phyloP scores from a whole-genome alignment of 345 rosid species.

The Hibiscus mutabilis region DNA sequence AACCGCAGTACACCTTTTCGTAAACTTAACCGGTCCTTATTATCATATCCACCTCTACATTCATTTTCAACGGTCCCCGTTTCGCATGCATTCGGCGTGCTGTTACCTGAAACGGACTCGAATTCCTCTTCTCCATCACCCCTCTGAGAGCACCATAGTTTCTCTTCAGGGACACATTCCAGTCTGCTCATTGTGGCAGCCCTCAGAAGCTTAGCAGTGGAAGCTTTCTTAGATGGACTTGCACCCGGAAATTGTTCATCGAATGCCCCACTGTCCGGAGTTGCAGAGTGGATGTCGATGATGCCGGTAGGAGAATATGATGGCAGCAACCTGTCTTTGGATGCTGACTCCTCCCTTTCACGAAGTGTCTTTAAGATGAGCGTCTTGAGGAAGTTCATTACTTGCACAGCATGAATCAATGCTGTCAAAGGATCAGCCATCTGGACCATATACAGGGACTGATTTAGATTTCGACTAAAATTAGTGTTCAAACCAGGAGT shows the following conservation, averaged over 20 bases:
- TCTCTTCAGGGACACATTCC: slow-evolving; percentile 38
- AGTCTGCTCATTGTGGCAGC: slow-evolving; percentile 38
- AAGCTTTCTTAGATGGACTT: slow-evolving; percentile 7
- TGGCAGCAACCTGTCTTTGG: slow-evolving; percentile 25
- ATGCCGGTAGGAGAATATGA: slow-evolving; percentile 15
- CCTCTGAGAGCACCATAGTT: slow-evolving; percentile 27
- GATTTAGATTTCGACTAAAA: not conserved
- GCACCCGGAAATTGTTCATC: slow-evolving; percentile 6
- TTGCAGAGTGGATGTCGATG: not conserved
- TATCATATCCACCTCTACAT: slow-evolving; percentile 22
- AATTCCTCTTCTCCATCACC: slow-evolving; percentile 32
- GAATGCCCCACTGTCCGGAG: not conserved
- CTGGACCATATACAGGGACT: slow-evolving; percentile 23
- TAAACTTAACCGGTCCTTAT: slow-evolving; percentile 41
- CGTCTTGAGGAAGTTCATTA: slow-evolving; percentile 87
- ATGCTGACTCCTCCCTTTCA: slow-evolving; percentile 47
- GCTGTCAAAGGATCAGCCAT: slow-evolving; percentile 98
- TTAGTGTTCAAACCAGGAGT: not conserved
- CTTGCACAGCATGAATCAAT: slow-evolving; percentile 87
- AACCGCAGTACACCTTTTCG: slow-evolving; percentile 55
- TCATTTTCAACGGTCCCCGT: slow-evolving; percentile 19
- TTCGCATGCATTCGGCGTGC: slow-evolving; percentile 15
- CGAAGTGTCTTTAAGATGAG: slow-evolving; percentile 54
- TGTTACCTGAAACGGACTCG: slow-evolving; percentile 25
- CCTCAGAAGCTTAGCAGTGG: slow-evolving; percentile 31